These are phyloP conservation scores for Mortierella sp. DNA, from an alignment of 371 early-diverging fungal genomes.

Conservation along the genomic window DNA sequence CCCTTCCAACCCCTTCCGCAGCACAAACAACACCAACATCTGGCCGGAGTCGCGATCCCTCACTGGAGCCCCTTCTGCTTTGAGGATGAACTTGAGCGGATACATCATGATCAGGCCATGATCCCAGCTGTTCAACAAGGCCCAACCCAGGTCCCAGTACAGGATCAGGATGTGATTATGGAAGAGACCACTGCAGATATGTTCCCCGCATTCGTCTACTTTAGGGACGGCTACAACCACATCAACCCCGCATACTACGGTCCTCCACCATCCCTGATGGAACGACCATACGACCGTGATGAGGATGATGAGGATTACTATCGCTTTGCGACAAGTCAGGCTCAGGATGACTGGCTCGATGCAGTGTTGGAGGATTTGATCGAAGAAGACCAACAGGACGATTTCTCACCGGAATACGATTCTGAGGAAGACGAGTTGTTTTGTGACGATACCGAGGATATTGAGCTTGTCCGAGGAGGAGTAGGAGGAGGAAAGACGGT, in stretches of 20 bases:
- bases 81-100: slow-evolving; percentile 47
- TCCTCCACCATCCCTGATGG: too few relatives aligned
- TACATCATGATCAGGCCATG: slow-evolving; percentile 7
- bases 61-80: slow-evolving; percentile 37
- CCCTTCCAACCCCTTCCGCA: slow-evolving; percentile 5
- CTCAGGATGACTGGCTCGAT: slow-evolving; percentile 51
- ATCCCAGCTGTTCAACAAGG: too few relatives aligned
- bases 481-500: too few relatives aligned
- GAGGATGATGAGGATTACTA: slow-evolving; percentile 20
- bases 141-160: not conserved
- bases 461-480: slow-evolving; percentile 3
- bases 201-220: not conserved
- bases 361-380: slow-evolving; percentile 48
- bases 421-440: slow-evolving; percentile 11
- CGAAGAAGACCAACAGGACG: slow-evolving; percentile 43
- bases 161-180: slow-evolving; percentile 37
- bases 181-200: slow-evolving; percentile 19
- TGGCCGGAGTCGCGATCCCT: not conserved
- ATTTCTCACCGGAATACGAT: slow-evolving; percentile 16
- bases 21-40: too few relatives aligned
- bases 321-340: slow-evolving; percentile 30
- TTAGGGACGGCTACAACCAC: not conserved
- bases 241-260: not conserved
- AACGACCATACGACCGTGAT: slow-evolving; percentile 4
- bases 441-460: slow-evolving; percentile 11